Evolutionary conservation across 2,329 filamentous ascomycete genomes (phyloP).

Genomic region (Microascus cirrosus): DNA sequence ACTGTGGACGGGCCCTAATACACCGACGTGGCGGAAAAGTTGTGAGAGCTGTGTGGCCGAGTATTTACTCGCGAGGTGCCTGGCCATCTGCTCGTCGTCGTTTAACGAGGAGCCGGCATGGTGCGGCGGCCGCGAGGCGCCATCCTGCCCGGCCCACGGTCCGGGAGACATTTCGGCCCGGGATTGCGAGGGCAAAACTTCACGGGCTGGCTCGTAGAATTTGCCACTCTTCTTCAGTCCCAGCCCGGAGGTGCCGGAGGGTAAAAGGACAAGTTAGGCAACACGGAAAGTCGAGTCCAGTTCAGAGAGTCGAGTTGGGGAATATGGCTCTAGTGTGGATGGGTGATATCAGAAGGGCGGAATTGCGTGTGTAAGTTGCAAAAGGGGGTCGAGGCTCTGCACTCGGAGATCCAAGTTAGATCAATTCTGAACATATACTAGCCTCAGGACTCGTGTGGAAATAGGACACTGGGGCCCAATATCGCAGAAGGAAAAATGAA

Average conservation of each 20-base stretch:
- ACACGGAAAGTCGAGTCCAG: background rate
- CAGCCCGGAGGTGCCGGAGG: background rate
- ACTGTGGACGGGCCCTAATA: constrained; percentile 17
- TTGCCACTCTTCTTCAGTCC: background rate
- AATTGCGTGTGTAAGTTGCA: background rate
- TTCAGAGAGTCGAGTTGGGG: background rate
- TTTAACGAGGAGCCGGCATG: background rate
- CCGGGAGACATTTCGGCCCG: constrained; percentile 6
- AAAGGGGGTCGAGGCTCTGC: background rate
- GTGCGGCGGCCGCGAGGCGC: constrained; percentile 1
- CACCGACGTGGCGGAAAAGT: constrained; percentile 11
- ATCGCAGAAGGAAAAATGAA: background rate
- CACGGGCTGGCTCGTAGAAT: background rate
- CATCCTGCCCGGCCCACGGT: constrained; percentile 6
- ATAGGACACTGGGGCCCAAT: background rate
- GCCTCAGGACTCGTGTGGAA: background rate
- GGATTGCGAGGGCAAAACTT: background rate
- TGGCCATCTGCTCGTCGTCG: constrained; percentile 13
- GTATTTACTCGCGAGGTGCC: constrained; percentile 11
- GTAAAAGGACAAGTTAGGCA: background rate
- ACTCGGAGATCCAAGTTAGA: background rate
- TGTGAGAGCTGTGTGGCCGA: constrained; percentile 9
- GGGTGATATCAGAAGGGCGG: background rate
- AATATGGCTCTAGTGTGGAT: background rate
- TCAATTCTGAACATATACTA: background rate